Base-by-base conservation (phyloP, 2,329 filamentous ascomycete genomes). In the Juglanconis oblonga region DNA sequence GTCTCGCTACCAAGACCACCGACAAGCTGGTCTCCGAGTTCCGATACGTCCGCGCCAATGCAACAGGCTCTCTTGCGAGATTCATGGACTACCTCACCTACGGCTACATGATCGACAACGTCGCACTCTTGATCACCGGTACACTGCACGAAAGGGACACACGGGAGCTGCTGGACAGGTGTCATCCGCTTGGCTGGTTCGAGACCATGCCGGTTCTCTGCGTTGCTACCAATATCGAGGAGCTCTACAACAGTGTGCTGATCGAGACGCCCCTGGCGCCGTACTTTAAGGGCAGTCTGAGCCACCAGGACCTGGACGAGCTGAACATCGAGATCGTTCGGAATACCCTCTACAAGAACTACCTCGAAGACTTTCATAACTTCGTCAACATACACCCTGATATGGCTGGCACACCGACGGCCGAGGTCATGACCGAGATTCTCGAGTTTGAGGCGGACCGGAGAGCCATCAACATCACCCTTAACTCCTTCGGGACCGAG, bases 31-130 rank as follows among this genome's bases (percentile, higher is more conserved):
- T 99, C 65, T 89, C 93, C 66, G 95, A 99, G 76, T 99, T 99
- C 76, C 89, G 92, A 72, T 99, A 99, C 75, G 84, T 99, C 50
- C 91, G 96, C 68, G 92, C 93, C 64, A 97, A 99, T 72, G 91
- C 94, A 33, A 91, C 91, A 2, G 95, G 95, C 14, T 91, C 92
- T 1, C 86, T 97, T 42, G 89, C 93, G 64, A 92, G 91, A 73
- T 99, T 99, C 76, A 92, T 99, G 86, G 92, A 98, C 76, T 99
- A 97, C 76, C 81, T 99, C 63, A 99, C 95, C 1, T 99, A 99
- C 74, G 94, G 93, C 64, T 99, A 99, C 82, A 99, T 99, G 95
- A 99, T 99, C 76, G 95, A 99, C 79, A 99, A 99, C 70, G 92
- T 99, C 56, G 95, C 96, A 44, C 88, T 99, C 45, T 87, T 99